phyloP scores from a whole-genome alignment of 257 asterid genomes.

The Solanum phureja region DNA sequence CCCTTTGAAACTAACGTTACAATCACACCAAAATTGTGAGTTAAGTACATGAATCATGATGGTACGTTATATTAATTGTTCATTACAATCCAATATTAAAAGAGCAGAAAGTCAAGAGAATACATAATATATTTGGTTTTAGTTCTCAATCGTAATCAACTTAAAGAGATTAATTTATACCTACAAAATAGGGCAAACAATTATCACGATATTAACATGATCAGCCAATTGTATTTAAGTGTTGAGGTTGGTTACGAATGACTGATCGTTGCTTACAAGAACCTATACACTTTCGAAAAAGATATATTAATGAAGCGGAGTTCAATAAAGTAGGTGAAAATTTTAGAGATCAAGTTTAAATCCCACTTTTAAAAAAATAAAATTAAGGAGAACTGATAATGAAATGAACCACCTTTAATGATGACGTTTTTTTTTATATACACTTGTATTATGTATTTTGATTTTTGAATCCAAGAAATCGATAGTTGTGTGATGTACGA shows the following conservation, averaged over 20 bases:
- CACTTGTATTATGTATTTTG: not conserved
- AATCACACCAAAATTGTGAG: not conserved
- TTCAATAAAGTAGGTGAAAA: not conserved
- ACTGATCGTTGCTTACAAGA: not conserved
- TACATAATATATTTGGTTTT: not conserved
- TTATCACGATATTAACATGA: not conserved
- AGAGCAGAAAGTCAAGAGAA: not conserved
- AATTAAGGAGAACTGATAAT: not conserved
- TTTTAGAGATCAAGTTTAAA: not conserved
- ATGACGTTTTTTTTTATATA: not conserved
- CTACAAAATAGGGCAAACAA: not conserved
- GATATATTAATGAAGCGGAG: not conserved
- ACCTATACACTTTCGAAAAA: not conserved
- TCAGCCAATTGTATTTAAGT: not conserved
- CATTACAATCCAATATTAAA: not conserved
- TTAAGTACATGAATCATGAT: not conserved
- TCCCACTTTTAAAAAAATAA: not conserved
- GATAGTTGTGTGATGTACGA: not conserved
- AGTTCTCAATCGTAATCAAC: not conserved
- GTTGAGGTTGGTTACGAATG: not conserved
- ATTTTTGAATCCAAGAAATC: not conserved
- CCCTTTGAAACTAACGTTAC: not conserved
- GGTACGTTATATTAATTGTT: not conserved
- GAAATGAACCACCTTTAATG: not conserved
- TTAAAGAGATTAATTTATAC: not conserved